Conservation (phyloP, 116 monocot genomes). For the Phalaenopsis hybrid region DNA sequence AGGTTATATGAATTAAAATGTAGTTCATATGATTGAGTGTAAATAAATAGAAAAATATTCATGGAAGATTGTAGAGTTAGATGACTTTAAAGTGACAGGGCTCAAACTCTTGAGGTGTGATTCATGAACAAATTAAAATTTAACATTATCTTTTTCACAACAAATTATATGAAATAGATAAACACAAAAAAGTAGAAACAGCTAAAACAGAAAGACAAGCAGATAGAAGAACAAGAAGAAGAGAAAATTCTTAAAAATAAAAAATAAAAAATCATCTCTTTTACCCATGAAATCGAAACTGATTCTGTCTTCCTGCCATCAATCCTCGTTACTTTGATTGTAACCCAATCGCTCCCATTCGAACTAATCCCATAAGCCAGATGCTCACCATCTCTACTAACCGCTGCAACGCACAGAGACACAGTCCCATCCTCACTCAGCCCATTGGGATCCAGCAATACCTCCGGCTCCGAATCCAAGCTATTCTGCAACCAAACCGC, state of each 20-base stretch:
- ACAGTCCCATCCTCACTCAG: slow-evolving; percentile 78
- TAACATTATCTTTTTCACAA: too few relatives aligned
- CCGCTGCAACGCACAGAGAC: slow-evolving; percentile 29
- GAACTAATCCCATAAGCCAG: slow-evolving; percentile 73
- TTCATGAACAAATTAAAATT: too few relatives aligned
- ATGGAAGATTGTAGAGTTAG: too few relatives aligned
- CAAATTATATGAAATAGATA: too few relatives aligned
- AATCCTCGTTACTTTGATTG: slow-evolving; percentile 65
- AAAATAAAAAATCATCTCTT: too few relatives aligned
- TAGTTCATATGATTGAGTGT: too few relatives aligned
- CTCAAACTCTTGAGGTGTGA: too few relatives aligned
- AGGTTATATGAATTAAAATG: too few relatives aligned
- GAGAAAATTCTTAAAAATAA: too few relatives aligned
- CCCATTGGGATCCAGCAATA: slow-evolving; percentile 74
- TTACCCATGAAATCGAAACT: slow-evolving; percentile 78
- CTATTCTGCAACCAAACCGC: slow-evolving; percentile 24
- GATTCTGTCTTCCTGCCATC: slow-evolving; percentile 43
- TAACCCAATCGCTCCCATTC: slow-evolving; percentile 91
- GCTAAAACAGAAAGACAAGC: not conserved
- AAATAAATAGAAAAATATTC: too few relatives aligned
- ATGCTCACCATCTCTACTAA: slow-evolving; percentile 61
- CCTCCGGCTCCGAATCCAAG: slow-evolving; percentile 51
- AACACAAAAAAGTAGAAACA: too few relatives aligned
- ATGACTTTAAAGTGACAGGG: too few relatives aligned
- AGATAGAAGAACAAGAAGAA: slow-evolving; percentile 1